phyloP scores from a whole-genome alignment of 1,139 yeast species.

The Saccharomycopsis hybrid region DNA sequence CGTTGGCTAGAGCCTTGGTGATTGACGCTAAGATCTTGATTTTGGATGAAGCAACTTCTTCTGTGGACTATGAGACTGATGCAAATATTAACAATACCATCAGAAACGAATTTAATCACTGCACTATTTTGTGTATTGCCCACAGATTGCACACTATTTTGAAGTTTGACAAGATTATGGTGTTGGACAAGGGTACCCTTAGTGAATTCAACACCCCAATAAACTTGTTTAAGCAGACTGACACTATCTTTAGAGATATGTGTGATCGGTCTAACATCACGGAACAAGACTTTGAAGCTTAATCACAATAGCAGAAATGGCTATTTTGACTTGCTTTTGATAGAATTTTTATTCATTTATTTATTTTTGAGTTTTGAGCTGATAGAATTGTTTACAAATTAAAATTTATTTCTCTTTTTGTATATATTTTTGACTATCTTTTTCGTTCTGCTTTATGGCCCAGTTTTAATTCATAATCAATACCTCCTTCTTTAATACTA shows the following conservation, averaged over 20 bases:
- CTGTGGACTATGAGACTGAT: conserved; percentile 77
- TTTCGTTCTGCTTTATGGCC: no score
- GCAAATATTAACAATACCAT: conserved; percentile 62
- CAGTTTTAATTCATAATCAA: no score
- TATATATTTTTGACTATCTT: no score
- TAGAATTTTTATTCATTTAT: no score
- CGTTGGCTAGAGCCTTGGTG: conserved; percentile 75
- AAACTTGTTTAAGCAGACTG: conserved; percentile 34
- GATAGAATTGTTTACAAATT: no score
- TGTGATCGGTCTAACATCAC: conserved; percentile 49
- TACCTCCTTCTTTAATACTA: no score
- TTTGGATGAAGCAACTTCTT: conserved; percentile 78
- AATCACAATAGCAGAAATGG: no score
- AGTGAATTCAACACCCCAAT: conserved; percentile 56
- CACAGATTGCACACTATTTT: conserved; percentile 68
- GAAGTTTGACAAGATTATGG: conserved; percentile 58
- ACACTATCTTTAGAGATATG: conserved; percentile 52
- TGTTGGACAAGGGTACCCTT: conserved; percentile 57
- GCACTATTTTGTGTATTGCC: conserved; percentile 75
- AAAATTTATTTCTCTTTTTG: no score
- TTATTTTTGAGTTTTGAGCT: no score
- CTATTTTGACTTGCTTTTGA: no score
- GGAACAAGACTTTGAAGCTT: neutral
- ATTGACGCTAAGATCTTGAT: conserved; percentile 60
- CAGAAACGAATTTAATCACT: conserved; percentile 49